Base-by-base conservation (phyloP, 2,329 filamentous ascomycete species). In the Aspergillus aculeatus region DNA sequence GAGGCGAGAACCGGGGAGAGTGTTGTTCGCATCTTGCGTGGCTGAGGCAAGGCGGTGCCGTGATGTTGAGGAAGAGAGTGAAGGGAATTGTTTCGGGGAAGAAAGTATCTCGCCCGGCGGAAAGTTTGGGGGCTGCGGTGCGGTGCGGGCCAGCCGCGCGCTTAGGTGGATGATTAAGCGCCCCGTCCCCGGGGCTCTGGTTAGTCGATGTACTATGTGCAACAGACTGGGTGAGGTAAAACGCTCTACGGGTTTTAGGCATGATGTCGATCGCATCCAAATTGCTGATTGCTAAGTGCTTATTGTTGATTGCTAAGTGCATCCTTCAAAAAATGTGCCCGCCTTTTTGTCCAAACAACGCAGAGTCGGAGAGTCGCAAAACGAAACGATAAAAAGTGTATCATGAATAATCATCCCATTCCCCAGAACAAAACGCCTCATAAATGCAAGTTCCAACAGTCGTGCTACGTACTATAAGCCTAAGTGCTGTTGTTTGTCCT, bases 1-100 rank as follows among this genome's bases (percentile, higher is more conserved):
- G 76, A 79, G 61, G 75, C 71, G 64, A 80, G 77, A 5, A 77
- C 66, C 5, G 76, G 77, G 49, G 73, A 78, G 64, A 72, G 69
- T 49, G 76, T 19, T 19, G 38, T 70, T 65, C 67, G 68, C 71
- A 74, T 74, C 60, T 61, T 68, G 64, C 50, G 54, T 60, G 60
- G 54, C 32, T 4, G 32, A 35, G 32, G 32, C 11, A 55, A 55
- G 60, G 56, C 68, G 64, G 50, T 52, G 50, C 26, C 26, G 62
- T 52, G 47, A 57, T 47, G 54, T 52, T 66, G 47, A 24, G 38
- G 44, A 21, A 16, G 12, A 23, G n/a, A 14, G 35, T 21, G 52
- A 12, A 35, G 11, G 23, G 21, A 38, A 31, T 31, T 29, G 24
- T 48, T 47, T 44, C 14, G 38, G 16, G 24, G 41, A 21, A 54